A percentile compares a stretch with the other conserved stretches of the same genome.
Evolutionary conservation across 345 rosid species (phyloP).

Genomic region (Pistacia vera): DNA sequence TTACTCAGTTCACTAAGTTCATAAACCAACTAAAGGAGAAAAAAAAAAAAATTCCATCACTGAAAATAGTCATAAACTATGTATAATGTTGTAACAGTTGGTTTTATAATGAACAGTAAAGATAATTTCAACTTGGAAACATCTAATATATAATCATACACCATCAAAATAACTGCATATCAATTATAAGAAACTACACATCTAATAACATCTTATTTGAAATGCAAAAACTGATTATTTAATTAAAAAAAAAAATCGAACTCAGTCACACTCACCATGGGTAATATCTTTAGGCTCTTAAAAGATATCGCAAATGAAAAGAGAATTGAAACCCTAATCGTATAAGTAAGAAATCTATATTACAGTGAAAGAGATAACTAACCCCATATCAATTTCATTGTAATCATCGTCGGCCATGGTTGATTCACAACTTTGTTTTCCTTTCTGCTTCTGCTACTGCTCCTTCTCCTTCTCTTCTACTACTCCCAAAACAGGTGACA

Average conservation of each 20-base stretch:
- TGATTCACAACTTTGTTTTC: not conserved
- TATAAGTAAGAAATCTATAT: not conserved
- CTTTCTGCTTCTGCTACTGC: too few relatives aligned
- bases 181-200: not conserved
- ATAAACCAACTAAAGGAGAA: not conserved
- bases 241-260: too few relatives aligned
- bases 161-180: not conserved
- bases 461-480: not conserved
- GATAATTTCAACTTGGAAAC: not conserved
- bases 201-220: not conserved
- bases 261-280: too few relatives aligned
- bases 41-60: not conserved
- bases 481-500: not conserved
- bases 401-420: slow-evolving; percentile 82
- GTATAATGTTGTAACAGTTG: too few relatives aligned
- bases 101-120: not conserved
- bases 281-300: too few relatives aligned
- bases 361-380: not conserved
- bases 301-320: not conserved
- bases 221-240: too few relatives aligned
- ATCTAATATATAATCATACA: not conserved
- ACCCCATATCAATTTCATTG: slow-evolving; percentile 69
- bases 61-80: not conserved
- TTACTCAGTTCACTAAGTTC: slow-evolving; percentile 10
- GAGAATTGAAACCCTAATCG: slow-evolving; percentile 3